Evolutionary conservation across 345 rosid species (phyloP), one percentile per base, ranked within the genome.

Genomic region (Salix udensis): DNA sequence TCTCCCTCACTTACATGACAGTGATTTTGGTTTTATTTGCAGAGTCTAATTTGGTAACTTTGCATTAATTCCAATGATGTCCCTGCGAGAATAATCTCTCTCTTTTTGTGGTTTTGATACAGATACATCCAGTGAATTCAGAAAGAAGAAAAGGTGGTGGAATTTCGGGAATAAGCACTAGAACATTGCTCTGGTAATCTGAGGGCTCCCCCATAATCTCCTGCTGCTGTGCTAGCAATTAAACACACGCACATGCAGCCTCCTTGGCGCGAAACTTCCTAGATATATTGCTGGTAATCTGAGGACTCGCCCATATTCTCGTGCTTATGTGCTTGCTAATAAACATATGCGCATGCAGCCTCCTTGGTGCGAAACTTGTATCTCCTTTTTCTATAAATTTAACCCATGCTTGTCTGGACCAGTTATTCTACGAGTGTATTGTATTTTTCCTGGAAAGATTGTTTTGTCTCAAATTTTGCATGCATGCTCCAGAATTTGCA

Each of bases 141-240:
- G 69, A 67, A 91, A 86, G 88, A 94, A 87, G 87, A 94, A 87
- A 76, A 87, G 73, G 53, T 91, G 98, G 94, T 91, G 97, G 98
- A 84, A 44, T 73, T 91, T 91, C 23, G 90, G 96, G 74, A 86
- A 85, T 79, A 86, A 84, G 81, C 82, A 76, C 68, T 81, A 70
- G 68, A 69, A 34, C 1, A 55, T 74, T 23, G 58, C 50, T 34
- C 37, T 16, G 53, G 67, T 31, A 19, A 44, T 30, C 26, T 42
- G 18, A 40, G 67, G 11, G 62, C 11, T 21, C n/a, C 28, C 61
- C 68, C 8, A 7, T 16, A 15, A 9, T 14, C 53, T 66, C 68
- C 12, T 60, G 67, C 58, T 46, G 65, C 67, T 21, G 66, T 24
- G 64, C 24, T 16, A 60, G 60, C 66, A 14, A 4, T 52, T 72